A percentile compares a stretch with the other conserved stretches of the same genome.
These are phyloP conservation scores for Vitis hybrid DNA, from an alignment of 177 flowering plant genomes.

Conservation along the genomic window DNA sequence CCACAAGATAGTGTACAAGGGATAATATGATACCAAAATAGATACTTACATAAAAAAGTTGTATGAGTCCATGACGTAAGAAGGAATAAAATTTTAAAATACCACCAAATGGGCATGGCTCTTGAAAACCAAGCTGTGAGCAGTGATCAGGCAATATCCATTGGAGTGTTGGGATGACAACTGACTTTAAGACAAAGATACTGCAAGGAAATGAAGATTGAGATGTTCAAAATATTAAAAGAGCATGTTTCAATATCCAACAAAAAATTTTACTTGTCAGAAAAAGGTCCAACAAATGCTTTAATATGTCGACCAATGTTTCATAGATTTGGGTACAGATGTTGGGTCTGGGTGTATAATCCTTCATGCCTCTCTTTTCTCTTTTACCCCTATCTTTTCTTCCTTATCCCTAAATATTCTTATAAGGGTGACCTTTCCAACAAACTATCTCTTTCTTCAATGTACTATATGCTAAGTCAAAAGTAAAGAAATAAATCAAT, in stretches of 20 bases:
- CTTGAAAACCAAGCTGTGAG: slow-evolving; percentile 33
- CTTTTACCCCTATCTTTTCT: no score
- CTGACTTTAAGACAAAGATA: slow-evolving; percentile 54
- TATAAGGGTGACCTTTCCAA: no score
- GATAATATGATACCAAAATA: background rate
- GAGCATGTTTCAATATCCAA: background rate
- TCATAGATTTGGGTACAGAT: no score
- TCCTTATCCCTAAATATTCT: no score
- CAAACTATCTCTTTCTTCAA: no score
- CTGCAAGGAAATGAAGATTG: slow-evolving; percentile 40
- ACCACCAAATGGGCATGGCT: slow-evolving; percentile 36
- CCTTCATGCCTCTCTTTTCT: no score
- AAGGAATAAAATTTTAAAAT: slow-evolving; percentile 46
- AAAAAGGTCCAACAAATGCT: no score
- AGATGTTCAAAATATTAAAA: background rate
- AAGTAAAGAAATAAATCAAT: no score
- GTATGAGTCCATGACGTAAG: slow-evolving; percentile 56
- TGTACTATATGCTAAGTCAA: no score
- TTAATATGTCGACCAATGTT: no score
- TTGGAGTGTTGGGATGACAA: slow-evolving; percentile 61
- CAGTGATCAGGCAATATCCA: slow-evolving; percentile 78
- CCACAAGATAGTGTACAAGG: background rate
- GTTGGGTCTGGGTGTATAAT: no score
- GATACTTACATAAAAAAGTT: slow-evolving; percentile 75
- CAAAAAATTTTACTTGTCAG: no score